Evolutionary conservation across 1,284 basidiomycete genomes (phyloP), one percentile per base, ranked within the genome.

Genomic region (Boletus holoroseus): DNA sequence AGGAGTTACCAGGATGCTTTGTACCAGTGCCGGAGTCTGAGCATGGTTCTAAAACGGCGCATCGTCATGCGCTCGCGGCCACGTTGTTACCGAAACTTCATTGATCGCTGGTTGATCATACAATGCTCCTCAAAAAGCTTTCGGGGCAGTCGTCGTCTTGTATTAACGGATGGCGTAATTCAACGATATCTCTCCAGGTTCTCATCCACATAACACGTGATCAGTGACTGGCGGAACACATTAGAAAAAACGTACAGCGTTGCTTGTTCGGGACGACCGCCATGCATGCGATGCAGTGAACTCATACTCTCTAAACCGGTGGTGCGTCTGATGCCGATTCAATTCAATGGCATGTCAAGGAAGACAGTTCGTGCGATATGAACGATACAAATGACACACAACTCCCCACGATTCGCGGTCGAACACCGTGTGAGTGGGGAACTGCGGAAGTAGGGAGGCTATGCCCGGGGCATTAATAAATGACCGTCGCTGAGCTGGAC

Each of bases 401-500:
- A n/a, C n/a, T 42, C 47, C 49, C 37, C 51, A 51, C 44, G 50
- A 46, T 39, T 44, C 16, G 32, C 30, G 44, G 27, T 39, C 16
- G 8, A 22, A 22, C 26, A 40, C 43, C 50, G 49, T 55, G 57
- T 13, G 50, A 54, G 20, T 0, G 20, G 2, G 22, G 11, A 31
- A 35, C 40, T 36, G 39, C 43, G 52, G 47, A 37, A 43, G 38
- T 41, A 15, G 24, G 27, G 13, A 26, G 49, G 63, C 57, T 28
- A 47, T 58, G 40, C 39, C 7, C 26, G 22, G 50, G 12, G 5
- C 27, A 28, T 32, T 24, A 20, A 53, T 26, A 16, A 39, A 37
- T 46, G 40, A 44, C 61, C 40, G 50, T 47, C 46, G 51, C 59
- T 62, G 61, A 51, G 59, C 51, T 53, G 36, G 44, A 42, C 18